Base-by-base conservation (phyloP, 129 eudicot genomes). In the Artemisia tridentata region DNA sequence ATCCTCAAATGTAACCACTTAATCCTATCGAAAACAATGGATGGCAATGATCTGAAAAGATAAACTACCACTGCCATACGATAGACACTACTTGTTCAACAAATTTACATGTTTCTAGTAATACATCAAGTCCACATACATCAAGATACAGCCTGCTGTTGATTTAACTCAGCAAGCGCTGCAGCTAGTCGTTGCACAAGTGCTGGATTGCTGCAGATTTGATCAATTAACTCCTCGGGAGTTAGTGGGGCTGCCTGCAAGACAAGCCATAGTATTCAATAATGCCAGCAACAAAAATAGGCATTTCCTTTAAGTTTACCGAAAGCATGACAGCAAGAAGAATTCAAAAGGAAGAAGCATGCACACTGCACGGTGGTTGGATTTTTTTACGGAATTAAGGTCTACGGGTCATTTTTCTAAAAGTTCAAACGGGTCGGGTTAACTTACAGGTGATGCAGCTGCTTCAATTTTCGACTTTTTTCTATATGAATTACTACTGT, bases 171-270 rank as follows among this genome's bases (percentile, higher is more conserved):
- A 29, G 69, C 25, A 27, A 73, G 69, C 29, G 16, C 51, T 31
- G 61, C 63, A 11, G 77, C 69, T 17, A 73, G 77, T 8, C 70
- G 69, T 49, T 73, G 63, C 63, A 73, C 41, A 14, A 66, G 70
- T 12, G 52, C 18, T n/a, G 63, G 77, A 34, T 61, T 73, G 69
- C 70, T 73, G 63, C 77, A 73, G 58, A 73, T 73, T 11, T 73
- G 52, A 49, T 62, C 69, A 63, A 73, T 73, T 41, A 73, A 49
- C 20, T 73, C 77, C 11, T 73, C 77, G 4, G 77, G 50, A n/a
- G 69, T 62, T 29, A 31, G 66, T 63, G 51, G 62, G 43, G 6
- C 38, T 15, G 27, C 77, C 77, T 73, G 52, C 62, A 73, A 49
- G n/a, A 20, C 41, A 60, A 46, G 17, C 49, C 59, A 60, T 8